A percentile compares a stretch with the other conserved stretches of the same genome.
These are phyloP conservation scores for Serendipita vermifera DNA, from an alignment of 768 basidiomycete species.

Conservation along the genomic window DNA sequence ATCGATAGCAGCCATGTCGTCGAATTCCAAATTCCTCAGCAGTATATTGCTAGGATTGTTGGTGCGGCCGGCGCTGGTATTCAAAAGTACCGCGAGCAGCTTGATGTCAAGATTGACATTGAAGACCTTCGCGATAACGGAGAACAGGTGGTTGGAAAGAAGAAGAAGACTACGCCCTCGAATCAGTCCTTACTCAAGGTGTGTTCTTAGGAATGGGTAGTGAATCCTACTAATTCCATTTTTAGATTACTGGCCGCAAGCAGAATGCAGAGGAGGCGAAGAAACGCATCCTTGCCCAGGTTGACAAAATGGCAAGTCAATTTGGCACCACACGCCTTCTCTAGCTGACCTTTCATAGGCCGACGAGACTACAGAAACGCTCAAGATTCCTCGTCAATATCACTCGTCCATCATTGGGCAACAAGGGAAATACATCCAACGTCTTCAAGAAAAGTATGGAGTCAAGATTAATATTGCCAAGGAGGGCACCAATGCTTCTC, in stretches of 20 bases:
- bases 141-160: conserved; percentile 44
- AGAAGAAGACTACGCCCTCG: conserved; percentile 44
- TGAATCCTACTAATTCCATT: neutral
- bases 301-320: conserved; percentile 63
- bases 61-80: conserved; percentile 69
- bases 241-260: conserved; percentile 79
- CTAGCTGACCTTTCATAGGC: conserved; percentile 40
- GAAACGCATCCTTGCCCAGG: conserved; percentile 69
- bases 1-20: conserved; percentile 79
- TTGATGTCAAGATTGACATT: conserved; percentile 89
- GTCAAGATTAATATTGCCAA: conserved; percentile 76
- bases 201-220: conserved; percentile 14
- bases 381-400: conserved; percentile 77
- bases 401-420: conserved; percentile 91
- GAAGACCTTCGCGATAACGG: conserved; percentile 66
- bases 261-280: conserved; percentile 96
- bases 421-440: conserved; percentile 85
- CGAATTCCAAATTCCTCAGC: conserved; percentile 81
- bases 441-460: conserved; percentile 87
- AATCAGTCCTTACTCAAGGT: conserved; percentile 72
- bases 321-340: too few relatives aligned
- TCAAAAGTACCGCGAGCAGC: conserved; percentile 81
- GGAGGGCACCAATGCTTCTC: conserved; percentile 57
- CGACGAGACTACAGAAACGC: conserved; percentile 81
- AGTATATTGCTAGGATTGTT: conserved; percentile 87